Evolutionary conservation across 768 basidiomycete genomes (phyloP), one percentile per base, ranked within the genome.

Genomic region (Kwoniella sp.): DNA sequence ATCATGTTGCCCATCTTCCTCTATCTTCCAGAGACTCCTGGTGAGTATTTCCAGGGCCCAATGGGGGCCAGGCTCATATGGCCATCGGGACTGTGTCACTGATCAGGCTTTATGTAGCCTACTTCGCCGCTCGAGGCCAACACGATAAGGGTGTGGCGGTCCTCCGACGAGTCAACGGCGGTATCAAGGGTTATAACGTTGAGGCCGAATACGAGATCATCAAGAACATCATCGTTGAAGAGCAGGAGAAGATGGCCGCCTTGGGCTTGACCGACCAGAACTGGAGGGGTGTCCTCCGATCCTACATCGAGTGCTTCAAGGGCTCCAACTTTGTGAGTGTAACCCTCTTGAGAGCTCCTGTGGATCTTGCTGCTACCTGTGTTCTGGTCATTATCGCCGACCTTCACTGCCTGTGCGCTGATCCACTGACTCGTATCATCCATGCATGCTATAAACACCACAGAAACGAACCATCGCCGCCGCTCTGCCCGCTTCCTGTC

Each of bases 1-100:
- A 44, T 71, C 50, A 68, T 68, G 69, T 19, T 65, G 4, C 58
- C 60, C 22, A 65, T 71, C 55, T 68, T 65, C 50, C 46, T 71
- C 24, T 65, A 44, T 17, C 51, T 71, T 2, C 69, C 69, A 9
- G 69, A 71, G 59, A 64, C 69, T 8, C 69, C 69, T 25, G 52
- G 56, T 61, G 44, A 61, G 60, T 54, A n/a, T n/a, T n/a, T n/a
- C n/a, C n/a, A n/a, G n/a, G n/a, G n/a, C n/a, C n/a, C n/a, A n/a
- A n/a, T n/a, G n/a, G n/a, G n/a, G n/a, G n/a, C n/a, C n/a, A n/a
- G n/a, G n/a, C n/a, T n/a, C n/a, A n/a, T n/a, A n/a, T n/a, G n/a
- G n/a, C n/a, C n/a, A n/a, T n/a, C n/a, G n/a, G n/a, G n/a, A n/a
- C n/a, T n/a, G n/a, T n/a, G n/a, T n/a, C n/a, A n/a, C n/a, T n/a